A percentile compares a stretch with the other conserved stretches of the same genome.
phyloP scores from a whole-genome alignment of 257 asterid species.

The Cinchona pubescens region DNA sequence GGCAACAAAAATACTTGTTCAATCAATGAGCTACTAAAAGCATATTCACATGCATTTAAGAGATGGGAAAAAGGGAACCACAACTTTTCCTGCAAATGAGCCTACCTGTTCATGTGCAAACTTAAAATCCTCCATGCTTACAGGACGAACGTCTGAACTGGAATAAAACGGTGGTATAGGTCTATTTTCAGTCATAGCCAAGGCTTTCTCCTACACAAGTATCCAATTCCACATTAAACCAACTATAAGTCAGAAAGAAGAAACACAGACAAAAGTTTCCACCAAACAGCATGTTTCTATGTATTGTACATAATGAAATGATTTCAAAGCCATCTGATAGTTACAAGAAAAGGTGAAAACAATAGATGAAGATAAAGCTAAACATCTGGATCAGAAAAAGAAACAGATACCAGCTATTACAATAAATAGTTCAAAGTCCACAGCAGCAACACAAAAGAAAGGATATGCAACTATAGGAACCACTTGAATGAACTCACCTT shows the following conservation, averaged over 20 bases:
- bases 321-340: not conserved
- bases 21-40: slow-evolving; percentile 1
- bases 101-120: slow-evolving; percentile 84
- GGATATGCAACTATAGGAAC: not conserved
- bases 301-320: not conserved
- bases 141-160: slow-evolving; percentile 62
- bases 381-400: not conserved
- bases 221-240: slow-evolving; percentile 5
- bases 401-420: not conserved
- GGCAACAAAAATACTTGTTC: not conserved
- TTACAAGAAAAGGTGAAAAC: not conserved
- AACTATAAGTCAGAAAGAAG: not conserved
- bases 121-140: slow-evolving; percentile 66
- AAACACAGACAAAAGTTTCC: not conserved
- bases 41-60: not conserved
- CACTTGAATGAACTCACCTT: slow-evolving; percentile 39
- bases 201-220: slow-evolving; percentile 55
- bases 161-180: slow-evolving; percentile 59
- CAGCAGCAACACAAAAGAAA: not conserved
- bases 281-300: not conserved
- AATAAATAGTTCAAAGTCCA: not conserved
- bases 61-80: not conserved
- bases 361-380: not conserved
- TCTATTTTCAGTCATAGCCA: slow-evolving; percentile 57
- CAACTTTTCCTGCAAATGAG: not conserved